These are phyloP conservation scores for Arxiozyma bovina DNA, from an alignment of 1,139 yeast genomes.

Conservation along the genomic window DNA sequence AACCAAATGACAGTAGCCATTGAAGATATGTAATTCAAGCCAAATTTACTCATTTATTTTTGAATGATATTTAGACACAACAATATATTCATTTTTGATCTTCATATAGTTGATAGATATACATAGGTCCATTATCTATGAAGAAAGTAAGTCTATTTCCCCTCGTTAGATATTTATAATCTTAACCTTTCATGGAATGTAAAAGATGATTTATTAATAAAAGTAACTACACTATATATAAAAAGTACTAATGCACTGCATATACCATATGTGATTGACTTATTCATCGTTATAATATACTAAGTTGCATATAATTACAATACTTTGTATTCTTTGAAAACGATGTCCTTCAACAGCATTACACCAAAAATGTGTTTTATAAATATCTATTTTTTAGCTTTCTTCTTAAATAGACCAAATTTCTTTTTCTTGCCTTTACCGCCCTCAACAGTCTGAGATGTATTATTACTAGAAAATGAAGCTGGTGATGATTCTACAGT, in stretches of 20 bases:
- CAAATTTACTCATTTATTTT: no score
- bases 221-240: not conserved
- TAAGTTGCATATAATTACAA: not conserved
- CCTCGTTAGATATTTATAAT: not conserved
- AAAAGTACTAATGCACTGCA: not conserved
- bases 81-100: no score
- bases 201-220: no score
- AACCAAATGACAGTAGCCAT: conserved; percentile 6
- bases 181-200: not conserved
- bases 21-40: conserved; percentile 20
- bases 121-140: not conserved
- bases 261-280: no score
- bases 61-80: no score
- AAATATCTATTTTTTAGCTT: conserved; percentile 15
- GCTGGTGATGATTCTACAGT: conserved; percentile 8
- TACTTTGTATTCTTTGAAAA: conserved; percentile 2
- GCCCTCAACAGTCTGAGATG: conserved; percentile 4
- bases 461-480: conserved; percentile 3
- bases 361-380: not conserved
- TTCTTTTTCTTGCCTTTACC: conserved; percentile 21
- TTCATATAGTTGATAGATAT: no score
- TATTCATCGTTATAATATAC: no score
- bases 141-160: not conserved
- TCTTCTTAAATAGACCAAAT: conserved; percentile 26
- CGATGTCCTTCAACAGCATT: not conserved